Base-by-base conservation (phyloP, 306 rosid genomes). In the Vicia villosa region DNA sequence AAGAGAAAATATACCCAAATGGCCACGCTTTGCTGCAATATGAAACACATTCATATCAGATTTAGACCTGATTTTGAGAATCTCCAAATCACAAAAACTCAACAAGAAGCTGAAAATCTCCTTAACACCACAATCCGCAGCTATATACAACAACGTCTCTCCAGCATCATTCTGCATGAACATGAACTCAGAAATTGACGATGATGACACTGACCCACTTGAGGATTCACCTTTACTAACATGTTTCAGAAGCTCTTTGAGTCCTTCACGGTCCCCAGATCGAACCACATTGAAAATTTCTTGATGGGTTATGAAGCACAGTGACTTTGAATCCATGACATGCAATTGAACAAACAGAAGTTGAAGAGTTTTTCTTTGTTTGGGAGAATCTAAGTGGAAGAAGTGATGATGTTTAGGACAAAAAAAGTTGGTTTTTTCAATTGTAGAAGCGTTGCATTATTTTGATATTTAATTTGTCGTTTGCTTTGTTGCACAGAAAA, bases 11-110 rank as follows among this genome's bases (percentile, higher is more conserved):
- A 5, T 83, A 90, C 98, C 96, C 69, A 90, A 70, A 66, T 93
- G 87, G 56, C 98, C 97, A 54, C 70, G 78, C 76, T 90, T 90
- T 10, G 97, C 94, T 28, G 97, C 98, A 14, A 86, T 83, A 45
- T 90, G 93, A 66, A 93, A 82, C 28, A 86, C 83, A 79, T 90
- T 78, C 90, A 90, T 75, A 78, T 90, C 97, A 72, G 81, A 77
- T 70, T 85, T 88, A 19, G 97, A 84, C 85, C 91, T 82, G 76
- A 90, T 93, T 83, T 83, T 90, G 22, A 85, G 74, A 4, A 76
- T 58, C 79, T 87, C 83, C 26, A 85, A 16, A 74, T 84, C 83
- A 73, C 88, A 86, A 16, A 85, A 76, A 21, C 59, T 52, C 13
- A 85, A 78, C 90, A 93, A 78, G 87, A 75, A 90, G 3, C 72